A percentile compares a stretch with the other conserved stretches of the same genome.
phyloP scores from a whole-genome alignment of 441 rosid genomes.

The Hypseocharis bilobata region DNA sequence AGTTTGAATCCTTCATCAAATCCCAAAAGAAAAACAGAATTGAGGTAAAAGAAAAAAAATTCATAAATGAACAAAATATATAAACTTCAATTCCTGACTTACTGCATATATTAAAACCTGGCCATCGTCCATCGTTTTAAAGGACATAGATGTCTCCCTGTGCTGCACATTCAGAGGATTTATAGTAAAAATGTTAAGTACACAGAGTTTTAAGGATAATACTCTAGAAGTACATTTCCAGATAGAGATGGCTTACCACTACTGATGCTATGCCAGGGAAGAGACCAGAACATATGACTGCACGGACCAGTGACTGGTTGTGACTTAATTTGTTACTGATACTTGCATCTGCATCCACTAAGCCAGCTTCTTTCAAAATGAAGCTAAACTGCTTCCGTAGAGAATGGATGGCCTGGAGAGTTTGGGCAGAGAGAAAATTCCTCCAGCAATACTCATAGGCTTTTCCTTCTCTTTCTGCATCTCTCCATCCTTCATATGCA shows the following conservation, averaged over 20 bases:
- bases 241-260: slow-evolving; percentile 45
- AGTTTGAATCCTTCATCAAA: background rate
- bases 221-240: slow-evolving; percentile 7
- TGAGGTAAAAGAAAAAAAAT: background rate
- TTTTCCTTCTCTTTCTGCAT: slow-evolving; percentile 88
- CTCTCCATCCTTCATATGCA: slow-evolving; percentile 99
- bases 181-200: slow-evolving; percentile 14
- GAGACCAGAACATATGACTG: slow-evolving; percentile 89
- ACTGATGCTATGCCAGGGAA: slow-evolving; percentile 96
- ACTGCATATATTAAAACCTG: slow-evolving; percentile 82
- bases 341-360: slow-evolving; percentile 54
- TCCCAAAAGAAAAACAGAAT: slow-evolving; percentile 6
- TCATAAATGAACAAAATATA: background rate
- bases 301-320: slow-evolving; percentile 85
- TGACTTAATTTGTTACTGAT: slow-evolving; percentile 74
- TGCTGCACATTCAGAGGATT: slow-evolving; percentile 42
- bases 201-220: slow-evolving; percentile 10
- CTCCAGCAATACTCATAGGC: slow-evolving; percentile 99
- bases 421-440: slow-evolving; percentile 89
- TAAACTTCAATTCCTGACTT: slow-evolving; percentile 20
- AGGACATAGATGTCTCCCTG: slow-evolving; percentile 88
- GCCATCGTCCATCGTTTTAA: slow-evolving; percentile 97
- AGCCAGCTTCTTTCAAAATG: slow-evolving; percentile 79
- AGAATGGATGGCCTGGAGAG: slow-evolving; percentile 94
- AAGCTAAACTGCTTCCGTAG: slow-evolving; percentile 79